Evolutionary conservation across 768 basidiomycete species (phyloP).

Genomic region (Kwoniella sp.): DNA sequence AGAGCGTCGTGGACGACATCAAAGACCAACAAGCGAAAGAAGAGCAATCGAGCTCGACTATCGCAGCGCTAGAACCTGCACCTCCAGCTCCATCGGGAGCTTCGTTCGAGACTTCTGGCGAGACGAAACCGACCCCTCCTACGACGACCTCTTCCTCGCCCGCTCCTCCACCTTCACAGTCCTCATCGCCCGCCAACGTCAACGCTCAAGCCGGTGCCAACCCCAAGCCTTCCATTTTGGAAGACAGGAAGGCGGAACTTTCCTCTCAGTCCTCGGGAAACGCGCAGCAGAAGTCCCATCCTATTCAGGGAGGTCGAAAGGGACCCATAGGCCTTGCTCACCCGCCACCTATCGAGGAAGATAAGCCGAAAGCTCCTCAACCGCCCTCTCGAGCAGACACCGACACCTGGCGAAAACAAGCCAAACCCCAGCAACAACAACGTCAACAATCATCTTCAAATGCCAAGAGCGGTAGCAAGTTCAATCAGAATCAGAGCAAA

Average conservation of each 20-base stretch:
- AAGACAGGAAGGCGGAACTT: slow-evolving; percentile 20
- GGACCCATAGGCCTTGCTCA: slow-evolving; percentile 41
- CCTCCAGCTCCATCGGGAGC: slow-evolving; percentile 15
- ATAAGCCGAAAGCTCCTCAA: slow-evolving; percentile 4
- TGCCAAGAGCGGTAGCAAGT: neutral
- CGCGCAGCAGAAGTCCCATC: slow-evolving; percentile 22
- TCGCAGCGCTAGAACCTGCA: slow-evolving; percentile 3
- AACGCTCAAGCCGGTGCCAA: neutral
- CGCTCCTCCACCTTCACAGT: neutral
- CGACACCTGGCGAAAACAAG: slow-evolving; percentile 11
- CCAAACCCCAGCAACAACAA: neutral
- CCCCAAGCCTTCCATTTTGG: slow-evolving; percentile 10
- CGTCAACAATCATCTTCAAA: neutral
- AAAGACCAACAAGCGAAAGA: neutral
- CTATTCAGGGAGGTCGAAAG: slow-evolving; percentile 35
- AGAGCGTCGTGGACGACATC: slow-evolving; percentile 12
- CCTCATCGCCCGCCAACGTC: neutral
- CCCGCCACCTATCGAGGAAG: slow-evolving; percentile 28
- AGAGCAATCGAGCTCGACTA: neutral
- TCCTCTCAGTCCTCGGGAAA: neutral
- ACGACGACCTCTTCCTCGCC: neutral
- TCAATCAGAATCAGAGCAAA: neutral
- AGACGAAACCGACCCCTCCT: neutral
- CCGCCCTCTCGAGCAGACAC: slow-evolving; percentile 5
- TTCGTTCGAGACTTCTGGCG: slow-evolving; percentile 8